Conservation (phyloP, 768 basidiomycete species). For the Naganishia randhawae region DNA sequence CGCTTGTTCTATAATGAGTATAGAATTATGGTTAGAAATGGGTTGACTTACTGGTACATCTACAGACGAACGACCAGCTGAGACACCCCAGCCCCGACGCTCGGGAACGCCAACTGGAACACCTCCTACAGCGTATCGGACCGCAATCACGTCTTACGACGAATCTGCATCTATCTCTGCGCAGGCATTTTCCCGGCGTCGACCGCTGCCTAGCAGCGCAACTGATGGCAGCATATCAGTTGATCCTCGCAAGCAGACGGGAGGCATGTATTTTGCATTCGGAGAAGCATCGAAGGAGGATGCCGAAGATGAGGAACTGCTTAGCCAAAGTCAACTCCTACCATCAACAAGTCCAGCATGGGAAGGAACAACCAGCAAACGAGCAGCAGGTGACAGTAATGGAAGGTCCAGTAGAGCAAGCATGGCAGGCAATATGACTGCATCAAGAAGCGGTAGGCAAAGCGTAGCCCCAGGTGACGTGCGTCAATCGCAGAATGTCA, state of each 20-base stretch:
- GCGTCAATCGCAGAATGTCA: constrained; percentile 32
- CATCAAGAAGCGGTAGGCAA: constrained; percentile 38
- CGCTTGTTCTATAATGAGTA: neutral
- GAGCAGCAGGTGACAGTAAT: neutral
- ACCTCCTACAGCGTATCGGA: constrained; percentile 11
- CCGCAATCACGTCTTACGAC: constrained; percentile 16
- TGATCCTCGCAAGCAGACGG: constrained; percentile 5
- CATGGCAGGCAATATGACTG: constrained; percentile 29
- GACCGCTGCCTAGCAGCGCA: constrained; percentile 14
- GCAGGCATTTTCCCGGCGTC: constrained; percentile 12
- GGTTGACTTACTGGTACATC: no score
- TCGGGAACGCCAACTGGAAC: constrained; percentile 13
- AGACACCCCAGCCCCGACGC: constrained; percentile 14
- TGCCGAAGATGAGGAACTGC: constrained; percentile 8
- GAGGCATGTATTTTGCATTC: constrained; percentile 19
- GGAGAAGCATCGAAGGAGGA: constrained; percentile 13
- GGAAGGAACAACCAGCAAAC: neutral
- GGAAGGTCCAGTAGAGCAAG: constrained; percentile 18
- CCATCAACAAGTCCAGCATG: constrained; percentile 11
- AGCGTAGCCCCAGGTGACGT: constrained; percentile 39
- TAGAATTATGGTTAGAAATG: no score
- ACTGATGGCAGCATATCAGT: constrained; percentile 14
- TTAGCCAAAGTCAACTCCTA: constrained; percentile 8
- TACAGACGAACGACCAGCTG: neutral
- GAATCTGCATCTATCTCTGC: constrained; percentile 20